Base-by-base conservation (phyloP, 2,329 filamentous ascomycete species). In the Xylaria sp. region DNA sequence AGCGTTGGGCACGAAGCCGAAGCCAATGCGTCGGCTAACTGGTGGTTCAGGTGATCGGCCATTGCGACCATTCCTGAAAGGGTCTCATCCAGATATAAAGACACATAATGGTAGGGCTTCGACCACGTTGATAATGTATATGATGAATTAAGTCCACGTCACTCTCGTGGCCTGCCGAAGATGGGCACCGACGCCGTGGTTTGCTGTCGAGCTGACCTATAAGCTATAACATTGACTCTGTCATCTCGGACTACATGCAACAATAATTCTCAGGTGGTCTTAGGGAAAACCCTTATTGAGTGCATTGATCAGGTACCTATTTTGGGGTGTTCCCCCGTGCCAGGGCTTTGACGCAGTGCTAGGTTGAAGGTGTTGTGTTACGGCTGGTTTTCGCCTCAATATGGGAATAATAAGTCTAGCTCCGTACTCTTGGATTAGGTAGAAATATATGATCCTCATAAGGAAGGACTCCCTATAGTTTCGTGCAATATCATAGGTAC, bases 31-130 rank as follows among this genome's bases (percentile, higher is more conserved):
- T 83, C 82, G 32, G 89, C 88, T 65, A 95, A 96, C 76, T 94
- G 92, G 92, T 94, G 92, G 92, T 94, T 93, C 71, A 86, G 91
- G 70, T 93, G 79, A 87, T 7, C 23, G 32, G 13, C n/a, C 1
- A 12, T 12, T 46, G 13, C 10, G 7, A 58, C 18, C 15, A 32
- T 25, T 3, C 23, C 23, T 25, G 23, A 25, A 25, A 25, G 23
- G 23, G 23, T 25, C 23, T 3, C 23, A 25, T 25, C 23, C 23
- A 25, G 23, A 25, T 12, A 44, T 44, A 15, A 41, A 44, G 41
- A 32, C 25, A 37, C 20, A n/a, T 37, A 15, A 15, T 23, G 39
- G 20, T 12, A 25, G 18, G 20, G 6, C 52, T 7, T 12, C 7
- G 12, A 8, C 28, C 4, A n/a, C 18, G 8, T 28, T 5, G 20